Evolutionary conservation across 1,284 basidiomycete species (phyloP), one percentile per base, ranked within the genome.

Genomic region (Cutaneotrichosporon sp.): DNA sequence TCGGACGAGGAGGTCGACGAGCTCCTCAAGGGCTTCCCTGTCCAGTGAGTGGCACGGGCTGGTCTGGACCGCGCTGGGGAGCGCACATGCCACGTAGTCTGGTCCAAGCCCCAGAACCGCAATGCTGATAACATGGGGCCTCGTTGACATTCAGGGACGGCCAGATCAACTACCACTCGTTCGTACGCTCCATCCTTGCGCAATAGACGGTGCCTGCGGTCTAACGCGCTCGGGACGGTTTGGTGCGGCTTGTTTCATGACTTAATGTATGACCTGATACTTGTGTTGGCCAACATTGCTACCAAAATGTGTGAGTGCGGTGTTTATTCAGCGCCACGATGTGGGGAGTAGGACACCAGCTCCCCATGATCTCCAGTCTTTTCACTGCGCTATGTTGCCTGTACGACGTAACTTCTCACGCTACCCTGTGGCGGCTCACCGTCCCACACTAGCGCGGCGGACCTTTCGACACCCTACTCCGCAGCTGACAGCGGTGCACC

Each of bases 1-100:
- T 84, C 88, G 22, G 94, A 98, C 77, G 93, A 96, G 70, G 96
- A 99, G 82, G 96, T 98, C 22, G 96, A 99, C 78, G 97, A 99
- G 82, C 84, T 99, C 71, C 85, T 99, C 74, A 98, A 98, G 82
- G 94, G 94, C 46, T 79, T 72, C 69, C 71, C 71, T 42, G 69
- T 76, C 49, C 73, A 73, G 77, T 80, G 62, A 68, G 78, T 78
- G 13, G 42, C 42, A n/a, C 18, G 18, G 42, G 42, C 40, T 16
- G 40, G 40, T 18, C 42, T 46, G 42, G 18, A n/a, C 18, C 18
- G 42, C 18, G 18, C 42, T 4, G 18, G 18, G 16, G 18, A 6
- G 42, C 18, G 42, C 42, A n/a, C 42, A n/a, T 46, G 42, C 42
- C 42, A 18, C 42, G 18, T n/a, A n/a, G 42, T 6, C 42, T n/a